These are phyloP conservation scores for Metarhizium album DNA, from an alignment of 2,329 filamentous ascomycete species.

Conservation along the genomic window DNA sequence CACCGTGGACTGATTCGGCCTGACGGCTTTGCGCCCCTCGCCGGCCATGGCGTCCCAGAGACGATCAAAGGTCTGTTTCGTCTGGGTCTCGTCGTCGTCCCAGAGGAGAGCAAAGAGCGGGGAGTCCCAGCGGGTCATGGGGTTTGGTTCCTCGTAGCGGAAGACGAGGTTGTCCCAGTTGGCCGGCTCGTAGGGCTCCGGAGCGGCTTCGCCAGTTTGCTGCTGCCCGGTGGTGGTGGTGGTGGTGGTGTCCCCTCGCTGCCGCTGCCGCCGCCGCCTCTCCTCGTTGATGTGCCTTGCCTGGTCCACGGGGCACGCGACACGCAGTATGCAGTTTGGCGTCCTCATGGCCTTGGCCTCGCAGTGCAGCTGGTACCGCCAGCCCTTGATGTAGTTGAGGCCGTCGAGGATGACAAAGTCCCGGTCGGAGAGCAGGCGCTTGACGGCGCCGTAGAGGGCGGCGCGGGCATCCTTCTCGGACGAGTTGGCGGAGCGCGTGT, in stretches of 20 bases:
- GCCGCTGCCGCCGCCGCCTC: constrained; percentile 28
- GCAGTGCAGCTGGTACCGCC: constrained; percentile 77
- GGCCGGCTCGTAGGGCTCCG: constrained; percentile 37
- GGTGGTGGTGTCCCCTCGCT: no score
- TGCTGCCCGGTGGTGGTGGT: neutral
- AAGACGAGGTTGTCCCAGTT: constrained; percentile 75
- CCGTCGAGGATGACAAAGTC: constrained; percentile 73
- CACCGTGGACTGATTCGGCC: constrained; percentile 67
- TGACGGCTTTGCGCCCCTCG: constrained; percentile 50
- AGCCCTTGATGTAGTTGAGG: constrained; percentile 83
- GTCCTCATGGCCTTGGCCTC: constrained; percentile 73
- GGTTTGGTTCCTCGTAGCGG: constrained; percentile 77
- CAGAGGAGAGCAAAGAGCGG: constrained; percentile 71
- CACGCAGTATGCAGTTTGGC: constrained; percentile 61
- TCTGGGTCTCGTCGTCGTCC: constrained; percentile 58
- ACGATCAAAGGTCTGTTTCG: constrained; percentile 44
- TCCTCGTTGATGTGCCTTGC: constrained; percentile 49
- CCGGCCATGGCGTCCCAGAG: constrained; percentile 68
- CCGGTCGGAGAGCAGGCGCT: constrained; percentile 58
- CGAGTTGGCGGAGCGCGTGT: constrained; percentile 59
- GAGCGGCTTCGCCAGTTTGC: neutral
- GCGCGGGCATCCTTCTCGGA: constrained; percentile 76
- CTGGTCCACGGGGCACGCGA: constrained; percentile 44
- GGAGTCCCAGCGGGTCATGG: constrained; percentile 76
- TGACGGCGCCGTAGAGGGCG: constrained; percentile 65